Evolutionary conservation across 108 stramenopile genomes (phyloP).

Genomic region (Epithemia pelagica): DNA sequence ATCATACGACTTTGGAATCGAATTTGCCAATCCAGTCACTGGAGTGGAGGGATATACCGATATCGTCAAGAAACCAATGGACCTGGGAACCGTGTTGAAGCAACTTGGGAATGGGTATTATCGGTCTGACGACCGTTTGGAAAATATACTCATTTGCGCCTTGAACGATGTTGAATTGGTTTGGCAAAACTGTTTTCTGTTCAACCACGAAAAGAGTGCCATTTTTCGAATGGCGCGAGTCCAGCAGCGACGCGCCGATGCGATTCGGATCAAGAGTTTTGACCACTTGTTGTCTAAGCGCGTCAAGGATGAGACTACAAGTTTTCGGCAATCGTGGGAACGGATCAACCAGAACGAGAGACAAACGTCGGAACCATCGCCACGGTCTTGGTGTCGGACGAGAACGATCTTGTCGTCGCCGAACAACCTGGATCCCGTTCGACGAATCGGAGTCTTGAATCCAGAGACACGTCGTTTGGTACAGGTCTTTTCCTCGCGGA

Average conservation of each 20-base stretch:
- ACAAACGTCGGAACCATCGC: background rate
- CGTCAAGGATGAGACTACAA: conserved; percentile 24
- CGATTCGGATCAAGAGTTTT: conserved; percentile 32
- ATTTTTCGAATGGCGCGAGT: conserved; percentile 66
- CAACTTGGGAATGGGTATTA: conserved; percentile 48
- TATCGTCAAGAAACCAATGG: conserved; percentile 62
- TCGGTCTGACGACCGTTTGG: conserved; percentile 9
- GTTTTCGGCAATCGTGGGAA: conserved; percentile 12
- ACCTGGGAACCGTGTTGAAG: conserved; percentile 53
- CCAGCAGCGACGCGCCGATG: conserved; percentile 30
- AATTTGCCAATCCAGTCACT: conserved; percentile 55
- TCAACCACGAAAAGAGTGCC: conserved; percentile 52
- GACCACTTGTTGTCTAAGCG: conserved; percentile 25
- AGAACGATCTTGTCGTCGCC: background rate
- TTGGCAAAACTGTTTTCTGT: conserved; percentile 75
- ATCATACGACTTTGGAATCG: conserved; percentile 60
- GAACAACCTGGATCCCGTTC: too few species aligned
- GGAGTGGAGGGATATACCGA: conserved; percentile 39
- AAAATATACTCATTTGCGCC: conserved; percentile 33
- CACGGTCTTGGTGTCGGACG: conserved; percentile 22
- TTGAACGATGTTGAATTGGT: conserved; percentile 66
- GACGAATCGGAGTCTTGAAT: conserved; percentile 69
- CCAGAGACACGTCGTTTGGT: conserved; percentile 56
- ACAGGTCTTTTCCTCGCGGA: conserved; percentile 56
- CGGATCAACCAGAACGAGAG: conserved; percentile 11